Conservation (phyloP, 2,329 filamentous ascomycete genomes). For the Verticillium isaacii region DNA sequence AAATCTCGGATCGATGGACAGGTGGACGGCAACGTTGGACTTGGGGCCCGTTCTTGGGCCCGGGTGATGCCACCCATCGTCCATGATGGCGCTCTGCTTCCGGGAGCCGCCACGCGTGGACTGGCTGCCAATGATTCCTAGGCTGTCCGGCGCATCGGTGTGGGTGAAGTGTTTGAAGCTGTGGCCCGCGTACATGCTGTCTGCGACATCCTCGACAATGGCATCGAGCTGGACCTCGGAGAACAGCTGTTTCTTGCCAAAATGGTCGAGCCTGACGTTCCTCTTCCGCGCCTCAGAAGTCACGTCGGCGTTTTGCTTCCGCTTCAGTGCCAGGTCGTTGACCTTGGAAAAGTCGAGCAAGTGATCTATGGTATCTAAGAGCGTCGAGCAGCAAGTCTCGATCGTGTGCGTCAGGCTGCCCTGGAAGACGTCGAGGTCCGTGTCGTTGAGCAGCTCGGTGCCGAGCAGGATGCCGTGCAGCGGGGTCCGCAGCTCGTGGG, state of each 20-base stretch:
- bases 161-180: conserved; percentile 24
- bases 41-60: conserved; percentile 57
- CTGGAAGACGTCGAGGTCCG: conserved; percentile 33
- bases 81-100: no score
- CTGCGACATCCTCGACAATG: conserved; percentile 32
- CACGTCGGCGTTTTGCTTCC: conserved; percentile 7
- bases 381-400: conserved; percentile 41
- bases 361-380: conserved; percentile 45
- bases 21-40: conserved; percentile 50
- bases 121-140: conserved; percentile 13
- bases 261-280: conserved; percentile 6
- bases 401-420: conserved; percentile 38
- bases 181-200: conserved; percentile 30
- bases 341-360: conserved; percentile 48
- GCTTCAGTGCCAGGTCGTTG: conserved; percentile 22
- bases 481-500: conserved; percentile 52
- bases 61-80: no score
- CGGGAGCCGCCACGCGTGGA: no score
- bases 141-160: conserved; percentile 5
- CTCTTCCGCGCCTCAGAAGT: conserved; percentile 5
- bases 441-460: conserved; percentile 43
- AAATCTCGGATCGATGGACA: conserved; percentile 41
- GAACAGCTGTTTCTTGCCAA: conserved; percentile 20
- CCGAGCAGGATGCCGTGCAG: conserved; percentile 52
- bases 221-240: conserved; percentile 27